Percentiles rank a stretch among this genome's conserved stretches.
Evolutionary conservation across 2,329 filamentous ascomycete species (phyloP).

Genomic region (Diaporthe sp.): DNA sequence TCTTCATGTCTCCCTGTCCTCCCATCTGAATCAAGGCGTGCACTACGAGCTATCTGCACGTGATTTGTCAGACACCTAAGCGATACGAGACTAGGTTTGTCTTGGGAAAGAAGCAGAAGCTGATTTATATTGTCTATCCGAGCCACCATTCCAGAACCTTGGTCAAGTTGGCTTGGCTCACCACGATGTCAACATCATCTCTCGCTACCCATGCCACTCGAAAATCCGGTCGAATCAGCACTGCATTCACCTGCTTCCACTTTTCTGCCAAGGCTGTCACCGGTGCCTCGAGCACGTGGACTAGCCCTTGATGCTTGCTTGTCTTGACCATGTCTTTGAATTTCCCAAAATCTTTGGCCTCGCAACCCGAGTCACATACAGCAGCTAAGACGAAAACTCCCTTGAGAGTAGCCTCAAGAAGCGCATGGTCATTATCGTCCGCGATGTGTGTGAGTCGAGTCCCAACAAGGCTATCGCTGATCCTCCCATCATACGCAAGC

Average conservation of each 20-base stretch:
- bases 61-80: no score
- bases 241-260: slow-evolving; percentile 22
- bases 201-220: slow-evolving; percentile 35
- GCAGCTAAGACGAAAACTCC: slow-evolving; percentile 37
- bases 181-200: background rate
- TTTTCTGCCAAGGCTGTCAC: background rate
- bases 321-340: background rate
- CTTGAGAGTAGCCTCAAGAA: slow-evolving; percentile 2
- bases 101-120: no score
- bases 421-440: background rate
- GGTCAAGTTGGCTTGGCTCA: background rate
- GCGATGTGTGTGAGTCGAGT: slow-evolving; percentile 27
- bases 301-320: background rate
- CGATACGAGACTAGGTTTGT: no score
- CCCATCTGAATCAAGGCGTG: background rate
- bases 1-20: background rate
- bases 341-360: background rate
- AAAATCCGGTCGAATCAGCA: slow-evolving; percentile 35
- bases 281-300: background rate
- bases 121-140: background rate
- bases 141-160: slow-evolving; percentile 30
- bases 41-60: no score
- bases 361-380: background rate
- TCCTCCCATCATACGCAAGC: background rate
- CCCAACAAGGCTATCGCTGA: slow-evolving; percentile 6